Conservation (phyloP, 1,284 basidiomycete species). For the Ustilago curta region DNA sequence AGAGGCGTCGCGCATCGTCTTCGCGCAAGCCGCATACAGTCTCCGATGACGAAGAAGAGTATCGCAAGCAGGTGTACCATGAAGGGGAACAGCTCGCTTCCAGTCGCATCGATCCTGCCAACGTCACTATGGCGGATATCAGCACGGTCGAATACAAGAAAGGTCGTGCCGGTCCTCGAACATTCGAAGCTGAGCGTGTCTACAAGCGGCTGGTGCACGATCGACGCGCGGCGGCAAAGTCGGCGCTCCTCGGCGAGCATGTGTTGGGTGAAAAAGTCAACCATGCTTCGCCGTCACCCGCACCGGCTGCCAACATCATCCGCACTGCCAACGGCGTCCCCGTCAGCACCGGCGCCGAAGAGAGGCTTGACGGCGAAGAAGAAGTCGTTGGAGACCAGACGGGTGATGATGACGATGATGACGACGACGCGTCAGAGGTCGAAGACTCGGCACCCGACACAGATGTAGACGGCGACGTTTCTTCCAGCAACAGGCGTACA, state of each 20-base stretch:
- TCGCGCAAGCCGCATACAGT: slow-evolving; percentile 46
- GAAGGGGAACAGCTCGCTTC: slow-evolving; percentile 34
- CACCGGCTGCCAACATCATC: slow-evolving; percentile 14
- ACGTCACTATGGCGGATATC: slow-evolving; percentile 52
- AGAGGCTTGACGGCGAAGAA: slow-evolving; percentile 30
- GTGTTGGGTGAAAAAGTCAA: slow-evolving; percentile 38
- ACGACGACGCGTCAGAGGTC: slow-evolving; percentile 12
- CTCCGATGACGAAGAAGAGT: slow-evolving; percentile 60
- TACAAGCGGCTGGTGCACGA: slow-evolving; percentile 52
- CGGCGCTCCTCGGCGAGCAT: slow-evolving; percentile 39
- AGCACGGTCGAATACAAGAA: slow-evolving; percentile 47
- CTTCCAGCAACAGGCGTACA: slow-evolving; percentile 13
- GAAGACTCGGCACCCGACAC: slow-evolving; percentile 29
- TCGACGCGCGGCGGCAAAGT: slow-evolving; percentile 34
- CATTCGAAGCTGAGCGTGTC: slow-evolving; percentile 62
- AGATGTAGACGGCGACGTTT: slow-evolving; percentile 26
- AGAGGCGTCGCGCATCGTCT: slow-evolving; percentile 18
- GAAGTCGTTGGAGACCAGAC: slow-evolving; percentile 31
- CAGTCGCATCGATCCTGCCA: slow-evolving; percentile 39
- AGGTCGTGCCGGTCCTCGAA: slow-evolving; percentile 62
- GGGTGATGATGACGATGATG: slow-evolving; percentile 25
- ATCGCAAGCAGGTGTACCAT: slow-evolving; percentile 36
- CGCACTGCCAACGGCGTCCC: slow-evolving; percentile 25
- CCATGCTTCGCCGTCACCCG: slow-evolving; percentile 32
- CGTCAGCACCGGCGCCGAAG: slow-evolving; percentile 29